Evolutionary conservation across 2,329 filamentous ascomycete genomes (phyloP).

Genomic region (Alternaria dauci): DNA sequence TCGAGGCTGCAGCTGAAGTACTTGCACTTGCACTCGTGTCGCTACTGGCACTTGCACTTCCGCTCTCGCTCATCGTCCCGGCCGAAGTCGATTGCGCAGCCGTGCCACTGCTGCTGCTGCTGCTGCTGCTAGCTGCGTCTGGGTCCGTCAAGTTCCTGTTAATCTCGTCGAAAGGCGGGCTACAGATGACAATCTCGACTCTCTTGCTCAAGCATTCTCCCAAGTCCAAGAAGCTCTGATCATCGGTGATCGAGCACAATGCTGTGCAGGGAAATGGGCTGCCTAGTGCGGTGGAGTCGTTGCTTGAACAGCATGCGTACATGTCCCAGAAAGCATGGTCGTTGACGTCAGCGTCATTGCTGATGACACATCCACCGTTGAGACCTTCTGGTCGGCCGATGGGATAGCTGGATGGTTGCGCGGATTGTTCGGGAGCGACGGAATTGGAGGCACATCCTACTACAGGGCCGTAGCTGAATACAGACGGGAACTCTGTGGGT

Average conservation of each 20-base stretch:
- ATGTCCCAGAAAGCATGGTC: conserved; percentile 36
- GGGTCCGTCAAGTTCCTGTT: neutral
- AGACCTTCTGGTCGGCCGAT: conserved; percentile 9
- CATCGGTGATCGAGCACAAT: conserved; percentile 16
- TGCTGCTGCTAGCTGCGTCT: conserved; percentile 1
- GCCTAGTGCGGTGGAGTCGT: conserved; percentile 14
- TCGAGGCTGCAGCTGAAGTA: neutral
- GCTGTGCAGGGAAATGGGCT: conserved; percentile 18
- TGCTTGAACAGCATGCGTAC: conserved; percentile 28
- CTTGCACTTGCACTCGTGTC: neutral
- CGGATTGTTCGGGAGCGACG: conserved; percentile 1
- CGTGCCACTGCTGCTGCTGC: conserved; percentile 11
- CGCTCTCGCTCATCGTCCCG: neutral
- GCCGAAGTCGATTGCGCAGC: neutral
- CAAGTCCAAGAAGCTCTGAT: conserved; percentile 25
- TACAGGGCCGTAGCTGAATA: conserved; percentile 21
- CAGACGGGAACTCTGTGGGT: conserved; percentile 20
- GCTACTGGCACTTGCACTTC: conserved; percentile 5
- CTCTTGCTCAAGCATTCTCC: conserved; percentile 32
- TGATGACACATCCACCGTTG: conserved; percentile 26
- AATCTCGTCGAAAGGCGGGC: conserved; percentile 14
- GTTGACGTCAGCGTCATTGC: conserved; percentile 30
- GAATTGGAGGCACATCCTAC: conserved; percentile 14
- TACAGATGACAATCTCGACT: conserved; percentile 26
- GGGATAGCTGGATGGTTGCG: conserved; percentile 14